These are phyloP conservation scores for Corylus avellana DNA, from an alignment of 306 rosid genomes.

Conservation along the genomic window DNA sequence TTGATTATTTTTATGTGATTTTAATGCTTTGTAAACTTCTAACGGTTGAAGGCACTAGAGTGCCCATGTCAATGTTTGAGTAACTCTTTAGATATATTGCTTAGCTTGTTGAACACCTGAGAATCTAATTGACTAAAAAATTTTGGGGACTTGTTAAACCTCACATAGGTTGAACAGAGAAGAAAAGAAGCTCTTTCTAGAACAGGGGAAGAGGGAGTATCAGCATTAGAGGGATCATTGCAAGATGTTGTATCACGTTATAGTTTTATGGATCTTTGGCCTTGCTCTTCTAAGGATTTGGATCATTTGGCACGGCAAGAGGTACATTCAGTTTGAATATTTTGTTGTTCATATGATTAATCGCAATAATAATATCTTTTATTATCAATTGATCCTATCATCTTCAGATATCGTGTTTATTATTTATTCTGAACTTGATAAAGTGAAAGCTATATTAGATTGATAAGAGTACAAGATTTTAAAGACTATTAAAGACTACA, in stretches of 20 bases:
- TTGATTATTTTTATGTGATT: background rate
- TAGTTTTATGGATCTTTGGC: slow-evolving; percentile 96
- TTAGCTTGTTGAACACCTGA: background rate
- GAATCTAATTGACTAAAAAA: background rate
- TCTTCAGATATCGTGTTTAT: background rate
- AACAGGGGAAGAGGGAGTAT: slow-evolving; percentile 64
- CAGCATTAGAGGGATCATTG: slow-evolving; percentile 64
- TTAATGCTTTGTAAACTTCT: background rate
- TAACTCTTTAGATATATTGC: background rate
- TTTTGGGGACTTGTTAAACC: background rate
- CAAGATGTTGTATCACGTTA: slow-evolving; percentile 90
- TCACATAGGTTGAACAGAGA: slow-evolving; percentile 79
- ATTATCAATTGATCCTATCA: too few relatives aligned
- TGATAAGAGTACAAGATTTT: background rate
- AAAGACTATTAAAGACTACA: background rate
- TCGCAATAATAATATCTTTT: background rate
- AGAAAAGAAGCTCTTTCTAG: slow-evolving; percentile 80
- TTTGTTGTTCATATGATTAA: background rate
- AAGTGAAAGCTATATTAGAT: background rate
- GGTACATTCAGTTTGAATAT: slow-evolving; percentile 45
- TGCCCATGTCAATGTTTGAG: background rate
- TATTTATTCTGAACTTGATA: background rate
- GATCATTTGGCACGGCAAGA: slow-evolving; percentile 81
- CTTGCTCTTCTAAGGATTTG: slow-evolving; percentile 79
- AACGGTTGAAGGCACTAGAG: background rate